Base-by-base conservation (phyloP, 345 rosid species). In the Clausena lansium region DNA sequence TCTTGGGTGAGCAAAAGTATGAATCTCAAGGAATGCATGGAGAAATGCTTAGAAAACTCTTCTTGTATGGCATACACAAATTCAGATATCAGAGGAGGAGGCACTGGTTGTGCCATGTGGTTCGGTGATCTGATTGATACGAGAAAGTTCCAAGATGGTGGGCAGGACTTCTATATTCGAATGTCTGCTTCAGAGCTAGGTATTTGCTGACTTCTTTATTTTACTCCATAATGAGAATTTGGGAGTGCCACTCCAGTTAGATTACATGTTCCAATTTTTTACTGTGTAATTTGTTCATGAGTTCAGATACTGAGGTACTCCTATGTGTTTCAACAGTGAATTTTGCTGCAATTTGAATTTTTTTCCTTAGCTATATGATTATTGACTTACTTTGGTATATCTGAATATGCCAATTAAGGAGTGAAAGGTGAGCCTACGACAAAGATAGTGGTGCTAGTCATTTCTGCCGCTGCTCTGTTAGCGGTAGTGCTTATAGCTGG, bases 101-200 rank as follows among this genome's bases (percentile, higher is more conserved):
- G 3, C 35, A 33, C 0, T 2, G 87, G 88, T 1, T 81, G 90
- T 70, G 77, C 81, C 63, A 39, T 87, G 19, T 85, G 90, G 88
- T 58, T 62, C 28, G 62, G 32, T 9, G 79, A 76, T 60, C 71
- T 87, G 17, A 32, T 79, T 6, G 91, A 86, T 47, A 77, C 84
- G 77, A 86, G 83, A 73, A 82, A 81, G 30, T 71, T 71, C 2
- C 4, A 78, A 45, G 74, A 25, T 15, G 82, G 77, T 19, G 91
- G 85, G 67, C 82, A 86, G 39, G 85, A 81, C 78, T 77, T 88
- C 6, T 83, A 70, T 19, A 78, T 88, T 50, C 76, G 88, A 78
- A 78, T 84, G 85, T 80, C 85, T 30, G 84, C 88, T 71, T 78
- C 87, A 6, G 85, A 86, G 68, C 33, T 77, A 79, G 89, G 88